Percentiles rank a stretch among this genome's conserved stretches.
Conservation (phyloP, 331 rosid species). For the Telfairia occidentalis region DNA sequence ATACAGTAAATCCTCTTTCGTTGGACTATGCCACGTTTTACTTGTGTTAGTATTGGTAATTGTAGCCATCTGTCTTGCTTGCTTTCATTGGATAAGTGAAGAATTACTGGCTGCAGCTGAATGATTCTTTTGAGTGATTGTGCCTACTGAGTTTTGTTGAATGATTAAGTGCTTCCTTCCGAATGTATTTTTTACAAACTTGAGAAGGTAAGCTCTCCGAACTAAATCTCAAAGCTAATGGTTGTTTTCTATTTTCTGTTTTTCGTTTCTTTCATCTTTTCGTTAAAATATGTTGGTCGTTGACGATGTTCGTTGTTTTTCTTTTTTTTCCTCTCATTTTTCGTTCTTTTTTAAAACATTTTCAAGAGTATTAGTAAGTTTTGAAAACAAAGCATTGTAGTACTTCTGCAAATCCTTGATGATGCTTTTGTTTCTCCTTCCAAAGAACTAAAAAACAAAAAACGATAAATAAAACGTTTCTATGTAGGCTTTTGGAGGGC, state of each 20-base stretch:
- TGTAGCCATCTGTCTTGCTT: neutral
- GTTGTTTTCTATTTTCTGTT: neutral
- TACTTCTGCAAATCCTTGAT: too few relatives aligned
- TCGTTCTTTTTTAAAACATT: too few relatives aligned
- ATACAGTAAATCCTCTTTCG: neutral
- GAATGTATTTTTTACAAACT: neutral
- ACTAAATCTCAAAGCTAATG: neutral
- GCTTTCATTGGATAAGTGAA: neutral
- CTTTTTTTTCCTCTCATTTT: neutral
- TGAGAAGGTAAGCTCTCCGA: neutral
- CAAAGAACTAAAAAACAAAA: too few relatives aligned
- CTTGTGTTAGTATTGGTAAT: neutral
- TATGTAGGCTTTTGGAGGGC: too few relatives aligned
- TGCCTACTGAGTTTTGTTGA: neutral
- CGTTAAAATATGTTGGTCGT: neutral
- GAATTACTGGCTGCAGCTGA: neutral
- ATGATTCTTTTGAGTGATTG: neutral
- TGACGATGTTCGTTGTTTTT: neutral
- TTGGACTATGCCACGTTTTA: neutral
- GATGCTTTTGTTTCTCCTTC: too few relatives aligned
- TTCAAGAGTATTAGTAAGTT: too few relatives aligned
- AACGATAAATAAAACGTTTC: too few relatives aligned
- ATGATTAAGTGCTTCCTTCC: neutral
- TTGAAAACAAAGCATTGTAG: too few relatives aligned
- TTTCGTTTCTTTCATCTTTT: neutral